Evolutionary conservation across 805 yeast species (phyloP), one percentile per base, ranked within the genome.

Genomic region (Wickerhamiella allomyrinae): DNA sequence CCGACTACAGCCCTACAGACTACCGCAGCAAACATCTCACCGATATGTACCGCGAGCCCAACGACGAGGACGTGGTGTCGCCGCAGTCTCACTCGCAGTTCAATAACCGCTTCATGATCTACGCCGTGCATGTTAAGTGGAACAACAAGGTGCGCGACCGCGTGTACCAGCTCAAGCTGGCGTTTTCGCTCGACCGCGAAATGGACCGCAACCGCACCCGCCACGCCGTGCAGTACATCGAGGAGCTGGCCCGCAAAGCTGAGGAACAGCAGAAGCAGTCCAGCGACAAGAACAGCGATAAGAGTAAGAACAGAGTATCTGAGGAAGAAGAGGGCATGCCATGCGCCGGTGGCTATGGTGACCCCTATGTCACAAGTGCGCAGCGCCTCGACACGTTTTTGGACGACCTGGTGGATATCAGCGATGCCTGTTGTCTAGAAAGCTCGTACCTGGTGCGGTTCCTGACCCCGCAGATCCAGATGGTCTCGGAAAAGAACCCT

Each of bases 381-480:
- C 38, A 38, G n/a, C 41, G 48, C 2, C 23, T 52, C 19, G 20
- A 21, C 22, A 34, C 19, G 13, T 40, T 52, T 20, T 47, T 49
- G 39, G 65, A 68, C 3, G 76, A 73, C 24, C 57, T 84, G 27
- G 60, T 71, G 45, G 51, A 55, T 5, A 57, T 69, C 2, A 48
- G 59, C 6, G 62, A 59, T 2, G 56, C 61, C 34, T 60, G 64
- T 27, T 66, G 65, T 1, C 46, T 51, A 10, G 51, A 46, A 34
- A 74, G 77, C 41, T 73, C 80, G 34, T 80, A 76, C 55, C 63
- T 77, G 47, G 67, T 87, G 23, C 76, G 76, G 45, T 65, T 89
- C 34, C 64, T 79, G 5, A 73, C 84, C 21, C 95, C 96, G 0
- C 95, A 89, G 57, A 73, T 86, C 37, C 96, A 87, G 56, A 52